Percentiles rank a stretch among this genome's conserved stretches.
phyloP scores from a whole-genome alignment of 2,329 filamentous ascomycete genomes.

The Trichoderma sp. region DNA sequence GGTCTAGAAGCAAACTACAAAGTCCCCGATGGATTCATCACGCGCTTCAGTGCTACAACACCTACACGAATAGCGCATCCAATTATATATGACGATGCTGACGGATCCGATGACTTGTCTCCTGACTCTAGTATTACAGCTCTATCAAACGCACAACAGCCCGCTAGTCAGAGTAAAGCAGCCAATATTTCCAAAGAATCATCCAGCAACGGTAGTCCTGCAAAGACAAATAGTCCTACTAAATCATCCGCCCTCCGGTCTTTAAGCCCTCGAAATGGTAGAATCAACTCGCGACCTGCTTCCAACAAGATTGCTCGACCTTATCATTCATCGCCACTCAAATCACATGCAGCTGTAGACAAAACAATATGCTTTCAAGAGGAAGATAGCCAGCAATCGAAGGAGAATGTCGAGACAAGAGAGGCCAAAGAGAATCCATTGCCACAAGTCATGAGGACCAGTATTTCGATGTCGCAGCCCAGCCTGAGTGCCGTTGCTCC shows the following conservation, averaged over 20 bases:
- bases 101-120: not conserved
- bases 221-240: not conserved
- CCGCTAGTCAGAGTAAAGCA: not conserved
- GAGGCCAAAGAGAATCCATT: not conserved
- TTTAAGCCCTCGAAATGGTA: constrained; percentile 10
- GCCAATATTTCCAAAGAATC: not conserved
- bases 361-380: not conserved
- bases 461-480: not conserved
- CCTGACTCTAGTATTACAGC: not conserved
- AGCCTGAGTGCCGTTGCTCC: not conserved
- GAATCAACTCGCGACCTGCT: constrained; percentile 6
- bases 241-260: constrained; percentile 5
- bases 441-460: not conserved
- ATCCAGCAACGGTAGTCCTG: not conserved
- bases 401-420: not conserved
- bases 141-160: not conserved
- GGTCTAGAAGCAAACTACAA: not conserved
- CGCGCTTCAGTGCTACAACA: not conserved
- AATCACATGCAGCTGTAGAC: not conserved
- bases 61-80: not conserved
- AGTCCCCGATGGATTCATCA: not conserved
- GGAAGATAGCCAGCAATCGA: not conserved
- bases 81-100: not conserved
- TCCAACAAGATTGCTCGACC: constrained; percentile 12
- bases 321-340: not conserved